Evolutionary conservation across 257 asterid species (phyloP), one percentile per base, ranked within the genome.

Genomic region (Solanum piurae): DNA sequence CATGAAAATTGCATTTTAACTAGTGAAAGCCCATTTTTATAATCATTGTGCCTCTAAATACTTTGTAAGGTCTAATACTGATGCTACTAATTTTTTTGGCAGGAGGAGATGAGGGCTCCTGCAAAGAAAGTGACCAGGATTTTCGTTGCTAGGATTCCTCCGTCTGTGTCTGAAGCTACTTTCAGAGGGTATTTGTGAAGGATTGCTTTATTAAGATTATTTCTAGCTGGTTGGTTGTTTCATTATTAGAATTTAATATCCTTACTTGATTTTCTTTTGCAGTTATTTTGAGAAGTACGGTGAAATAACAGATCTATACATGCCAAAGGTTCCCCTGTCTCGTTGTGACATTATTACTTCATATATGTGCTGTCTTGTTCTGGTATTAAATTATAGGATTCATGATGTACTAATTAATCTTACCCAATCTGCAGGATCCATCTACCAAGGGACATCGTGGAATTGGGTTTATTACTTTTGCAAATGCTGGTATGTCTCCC

Each of bases 71-170:
- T 79, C 85, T 79, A 46, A 46, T 82, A 49, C 12, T 31, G 31
- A 31, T 18, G 20, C 44, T 31, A 4, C 69, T 10, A 49, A 3
- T 31, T 82, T 38, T 49, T 82, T 49, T 49, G 40, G 83, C 90
- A 96, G 99, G 99, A 97, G 95, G 99, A 95, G 91, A 95, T 97
- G 99, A 97, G 97, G 91, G 91, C 94, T 85, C 93, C 99, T 77
- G 92, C 99, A 27, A 95, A 95, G 94, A 97, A 97, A 92, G 98
- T 93, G 85, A 92, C 98, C 88, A 90, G 99, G 94, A 94, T 97
- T 91, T 97, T 97, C 88, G 99, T 97, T 31, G 99, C 99, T 27
- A 94, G 99, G 91, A 95, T 96, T 88, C 92, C 96, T 42, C 95
- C 96, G 62, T 92, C 98, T 25, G 99, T 94, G 66, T 92, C 99